Evolutionary conservation across 176 grass and related monocot genomes (phyloP).

Genomic region (Luzula sylvatica): DNA sequence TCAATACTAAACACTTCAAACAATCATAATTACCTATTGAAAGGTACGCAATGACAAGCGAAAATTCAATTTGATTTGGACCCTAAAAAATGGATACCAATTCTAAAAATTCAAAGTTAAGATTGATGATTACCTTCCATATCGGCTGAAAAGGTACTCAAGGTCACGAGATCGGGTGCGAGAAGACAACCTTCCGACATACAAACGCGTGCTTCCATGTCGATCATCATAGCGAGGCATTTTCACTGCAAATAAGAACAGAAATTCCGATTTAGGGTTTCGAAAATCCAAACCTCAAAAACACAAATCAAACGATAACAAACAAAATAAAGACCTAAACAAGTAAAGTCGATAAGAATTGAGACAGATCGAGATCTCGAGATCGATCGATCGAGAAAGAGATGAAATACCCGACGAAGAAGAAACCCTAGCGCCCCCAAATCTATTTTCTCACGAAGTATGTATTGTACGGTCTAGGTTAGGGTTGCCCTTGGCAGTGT

Average conservation of each 20-base stretch:
- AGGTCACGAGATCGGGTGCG: slow-evolving; percentile 75
- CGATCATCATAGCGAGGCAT: slow-evolving; percentile 95
- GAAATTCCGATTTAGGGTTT: neutral
- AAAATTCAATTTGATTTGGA: too few species aligned
- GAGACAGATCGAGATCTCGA: neutral
- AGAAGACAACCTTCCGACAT: slow-evolving; percentile 69
- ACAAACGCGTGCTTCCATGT: slow-evolving; percentile 58
- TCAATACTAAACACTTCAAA: neutral
- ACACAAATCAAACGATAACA: neutral
- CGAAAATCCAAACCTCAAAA: neutral
- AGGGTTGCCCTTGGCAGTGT: neutral
- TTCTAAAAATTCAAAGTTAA: too few species aligned
- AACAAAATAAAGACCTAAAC: neutral
- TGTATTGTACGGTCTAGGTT: neutral
- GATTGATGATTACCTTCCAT: slow-evolving; percentile 83
- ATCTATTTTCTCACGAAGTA: neutral
- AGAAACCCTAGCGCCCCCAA: slow-evolving; percentile 20
- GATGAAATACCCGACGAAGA: neutral
- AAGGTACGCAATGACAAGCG: too few species aligned
- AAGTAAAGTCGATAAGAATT: neutral
- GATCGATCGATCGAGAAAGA: neutral
- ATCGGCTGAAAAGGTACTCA: slow-evolving; percentile 80
- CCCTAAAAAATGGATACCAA: too few species aligned
- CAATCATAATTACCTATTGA: neutral
- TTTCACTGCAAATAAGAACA: slow-evolving; percentile 34